These are phyloP conservation scores for Barbarea vulgaris DNA, from an alignment of 345 rosid genomes.

Conservation along the genomic window DNA sequence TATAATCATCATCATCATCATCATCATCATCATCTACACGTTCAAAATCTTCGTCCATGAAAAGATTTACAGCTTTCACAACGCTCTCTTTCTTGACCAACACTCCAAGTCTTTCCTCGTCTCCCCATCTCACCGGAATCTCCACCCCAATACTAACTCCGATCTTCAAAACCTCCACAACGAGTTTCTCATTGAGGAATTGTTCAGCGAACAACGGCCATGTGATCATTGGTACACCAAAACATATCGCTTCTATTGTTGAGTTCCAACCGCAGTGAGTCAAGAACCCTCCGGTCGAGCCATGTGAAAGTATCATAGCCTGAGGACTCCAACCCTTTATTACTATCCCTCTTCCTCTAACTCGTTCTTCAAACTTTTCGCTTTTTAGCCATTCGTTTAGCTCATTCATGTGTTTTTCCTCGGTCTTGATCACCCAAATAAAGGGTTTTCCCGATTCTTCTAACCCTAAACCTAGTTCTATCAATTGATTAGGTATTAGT, in stretches of 20 bases:
- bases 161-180: constrained; percentile 59
- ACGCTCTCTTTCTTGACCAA: constrained; percentile 56
- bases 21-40: constrained; percentile 36
- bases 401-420: constrained; percentile 41
- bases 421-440: constrained; percentile 73
- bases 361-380: constrained; percentile 55
- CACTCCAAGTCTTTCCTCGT: constrained; percentile 67
- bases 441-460: constrained; percentile 67
- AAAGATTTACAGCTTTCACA: constrained; percentile 43
- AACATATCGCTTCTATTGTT: constrained; percentile 60
- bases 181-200: constrained; percentile 67
- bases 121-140: constrained; percentile 71
- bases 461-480: constrained; percentile 66
- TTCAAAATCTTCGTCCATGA: constrained; percentile 49
- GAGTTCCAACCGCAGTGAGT: constrained; percentile 97
- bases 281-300: constrained; percentile 65
- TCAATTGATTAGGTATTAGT: constrained; percentile 57
- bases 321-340: constrained; percentile 93
- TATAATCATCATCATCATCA: constrained; percentile 38
- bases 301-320: constrained; percentile 68
- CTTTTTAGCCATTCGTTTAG: constrained; percentile 54
- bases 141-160: constrained; percentile 70
- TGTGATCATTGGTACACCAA: constrained; percentile 73
- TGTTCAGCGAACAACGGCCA: constrained; percentile 86
- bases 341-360: constrained; percentile 60